These are phyloP conservation scores for Forsythia suspensa DNA, from an alignment of 257 asterid genomes.

Conservation along the genomic window DNA sequence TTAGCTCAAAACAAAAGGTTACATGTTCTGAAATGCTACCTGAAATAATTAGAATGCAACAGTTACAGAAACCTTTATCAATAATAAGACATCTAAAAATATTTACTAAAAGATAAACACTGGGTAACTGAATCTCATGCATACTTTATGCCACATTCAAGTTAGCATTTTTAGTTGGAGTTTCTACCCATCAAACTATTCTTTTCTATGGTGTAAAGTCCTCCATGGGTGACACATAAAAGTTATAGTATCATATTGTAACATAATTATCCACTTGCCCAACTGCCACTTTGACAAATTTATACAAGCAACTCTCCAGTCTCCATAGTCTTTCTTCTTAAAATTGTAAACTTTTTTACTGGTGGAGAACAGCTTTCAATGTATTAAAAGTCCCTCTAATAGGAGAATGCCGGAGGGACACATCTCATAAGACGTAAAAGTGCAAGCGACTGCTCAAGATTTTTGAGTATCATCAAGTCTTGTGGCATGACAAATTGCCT, in stretches of 20 bases:
- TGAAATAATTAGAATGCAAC: neutral
- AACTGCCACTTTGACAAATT: neutral
- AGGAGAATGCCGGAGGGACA: no score
- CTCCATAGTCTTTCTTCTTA: no score
- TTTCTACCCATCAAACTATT: neutral
- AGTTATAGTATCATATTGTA: neutral
- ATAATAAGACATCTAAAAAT: conserved; percentile 2
- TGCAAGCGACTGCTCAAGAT: neutral
- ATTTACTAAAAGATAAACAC: neutral
- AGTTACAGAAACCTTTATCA: conserved; percentile 15
- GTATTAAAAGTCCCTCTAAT: no score
- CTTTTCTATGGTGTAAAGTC: neutral
- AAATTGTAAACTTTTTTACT: no score
- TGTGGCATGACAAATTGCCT: neutral
- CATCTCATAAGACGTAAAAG: neutral
- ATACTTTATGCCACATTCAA: neutral
- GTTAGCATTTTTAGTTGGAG: neutral
- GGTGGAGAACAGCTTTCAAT: no score
- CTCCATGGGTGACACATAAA: neutral
- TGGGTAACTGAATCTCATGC: neutral
- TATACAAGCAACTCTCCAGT: no score
- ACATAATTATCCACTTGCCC: neutral
- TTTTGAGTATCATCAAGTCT: neutral
- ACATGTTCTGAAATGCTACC: neutral
- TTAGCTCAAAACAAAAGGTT: conserved; percentile 13